Base-by-base conservation (phyloP, 805 yeast genomes). In the Maudiozyma bulderi region DNA sequence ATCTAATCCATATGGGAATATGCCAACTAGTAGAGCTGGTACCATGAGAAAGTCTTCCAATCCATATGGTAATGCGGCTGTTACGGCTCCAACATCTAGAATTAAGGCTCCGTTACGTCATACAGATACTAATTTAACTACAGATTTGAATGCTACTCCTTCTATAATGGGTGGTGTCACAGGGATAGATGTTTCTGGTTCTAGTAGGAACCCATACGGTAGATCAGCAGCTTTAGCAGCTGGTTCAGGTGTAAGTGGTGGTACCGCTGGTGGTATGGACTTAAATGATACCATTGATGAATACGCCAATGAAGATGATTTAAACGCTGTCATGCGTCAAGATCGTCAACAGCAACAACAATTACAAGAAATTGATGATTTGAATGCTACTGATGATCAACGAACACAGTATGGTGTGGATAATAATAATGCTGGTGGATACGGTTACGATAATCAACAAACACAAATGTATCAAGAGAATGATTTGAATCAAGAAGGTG, bases 381-480 rank as follows among this genome's bases (percentile, higher is more conserved):
- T 39, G 6, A 39, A 39, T 20, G 42, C 42, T 6, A 35, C 39
- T 14, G 46, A 44, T 35, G 33, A 28, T 6, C 14, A 26, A 7
- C 11, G 20, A 14, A 35, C 34, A 9, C 34, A 28, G 6, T 43
- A 43, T 26, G 45, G 40, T 13, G 40, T 15, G 8, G n/a, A 43
- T 33, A 33, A 45, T 26, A 32, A 2, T 29, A 20, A 20, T 20
- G 26, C 26, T 2, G 26, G 29, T n/a, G 32, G 31, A 9, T 37
- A 34, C 26, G 34, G 34, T 3, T 47, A 35, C 13, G 49, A 47
- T 26, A 28, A 81, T 59, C 90, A 82, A 54, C 82, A 83, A 39
- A 20, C 14, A 6, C 42, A 39, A 20, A 11, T 13, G 9, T 29
- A 39, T 15, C 30, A 39, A 39, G 79, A 81, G 50, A 84, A 84